Evolutionary conservation across 2,329 filamentous ascomycete genomes (phyloP), one percentile per base, ranked within the genome.

Genomic region (Hymenoscyphus fraxineus): DNA sequence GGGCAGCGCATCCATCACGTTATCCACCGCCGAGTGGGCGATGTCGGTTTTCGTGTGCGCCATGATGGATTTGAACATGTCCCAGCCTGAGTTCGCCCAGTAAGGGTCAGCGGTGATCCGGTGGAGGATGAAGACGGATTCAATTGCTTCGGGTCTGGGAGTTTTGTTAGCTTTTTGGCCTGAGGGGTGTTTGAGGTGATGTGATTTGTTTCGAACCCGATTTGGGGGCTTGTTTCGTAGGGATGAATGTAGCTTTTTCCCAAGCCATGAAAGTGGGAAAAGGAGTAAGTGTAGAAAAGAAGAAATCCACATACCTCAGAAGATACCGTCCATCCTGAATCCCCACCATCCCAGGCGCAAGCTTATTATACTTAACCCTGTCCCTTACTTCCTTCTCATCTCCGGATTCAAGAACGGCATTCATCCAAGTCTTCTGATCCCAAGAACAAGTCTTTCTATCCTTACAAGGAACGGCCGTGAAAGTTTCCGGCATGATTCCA

Each of bases 111-210:
- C 72, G 1, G 73, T 73, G 2, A 75, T 71, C 3, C 74, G 69
- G 58, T 72, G 70, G 80, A 89, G 82, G 72, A 88, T 84, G 76
- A 87, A 89, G 22, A 90, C 85, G 6, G 85, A 87, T 74, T 89
- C 87, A 58, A 89, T 88, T 3, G 86, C 87, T 76, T 89, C 87
- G 12, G 87, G 87, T 74, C 83, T 71, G 22, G 44, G 27, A 27
- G 3, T 27, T 27, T 27, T 27, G 27, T 27, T 27, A 27, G 27
- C 27, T 27, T 76, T 89, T 87, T 10, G 87, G 87, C 74, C 83
- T 71, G 22, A n/a, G 19, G 44, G 44, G 6, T 22, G 19, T 51
- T 3, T 47, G n/a, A 47, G 41, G 16, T 5, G 10, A 7, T 47
- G 41, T 6, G 16, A 3, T 19, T 6, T 9, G 10, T 7, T 47